Conservation (phyloP, 257 asterid genomes). For the Anisodus tanguticus region DNA sequence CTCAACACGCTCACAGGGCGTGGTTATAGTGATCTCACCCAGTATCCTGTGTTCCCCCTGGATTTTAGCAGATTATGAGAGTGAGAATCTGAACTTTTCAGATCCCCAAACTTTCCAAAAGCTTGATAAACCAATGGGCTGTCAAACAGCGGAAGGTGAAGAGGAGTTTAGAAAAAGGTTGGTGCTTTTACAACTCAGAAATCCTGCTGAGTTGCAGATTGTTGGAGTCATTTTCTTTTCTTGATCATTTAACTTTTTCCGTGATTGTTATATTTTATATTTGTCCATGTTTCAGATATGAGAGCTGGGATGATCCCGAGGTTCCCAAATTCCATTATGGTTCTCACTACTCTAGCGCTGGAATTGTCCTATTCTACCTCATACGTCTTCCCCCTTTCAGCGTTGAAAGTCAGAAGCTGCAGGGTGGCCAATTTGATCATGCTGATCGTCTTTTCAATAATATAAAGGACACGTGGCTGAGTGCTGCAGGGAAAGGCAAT, state of each 20-base stretch:
- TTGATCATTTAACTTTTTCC: conserved; percentile 29
- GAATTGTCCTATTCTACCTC: conserved; percentile 97
- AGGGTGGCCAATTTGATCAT: conserved; percentile 99
- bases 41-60: conserved; percentile 99
- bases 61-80: conserved; percentile 96
- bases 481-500: conserved; percentile 99
- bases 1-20: conserved; percentile 99
- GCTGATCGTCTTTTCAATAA: conserved; percentile 99
- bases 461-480: conserved; percentile 87
- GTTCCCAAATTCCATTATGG: conserved; percentile 99
- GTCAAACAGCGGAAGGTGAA: conserved; percentile 95
- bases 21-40: conserved; percentile 98
- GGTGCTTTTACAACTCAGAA: conserved; percentile 28
- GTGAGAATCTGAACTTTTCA: conserved; percentile 77
- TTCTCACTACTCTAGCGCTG: conserved; percentile 99
- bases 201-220: not conserved
- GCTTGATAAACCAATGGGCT: conserved; percentile 96
- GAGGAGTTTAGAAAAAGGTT: conserved; percentile 97
- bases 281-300: conserved; percentile 57
- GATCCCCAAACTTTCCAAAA: conserved; percentile 90
- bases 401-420: conserved; percentile 86
- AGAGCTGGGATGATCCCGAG: conserved; percentile 99
- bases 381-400: conserved; percentile 96
- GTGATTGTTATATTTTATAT: conserved; percentile 31
- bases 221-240: conserved; percentile 16